phyloP scores from a whole-genome alignment of 2,329 filamentous ascomycete species.

The Albophoma yamanashiensis region DNA sequence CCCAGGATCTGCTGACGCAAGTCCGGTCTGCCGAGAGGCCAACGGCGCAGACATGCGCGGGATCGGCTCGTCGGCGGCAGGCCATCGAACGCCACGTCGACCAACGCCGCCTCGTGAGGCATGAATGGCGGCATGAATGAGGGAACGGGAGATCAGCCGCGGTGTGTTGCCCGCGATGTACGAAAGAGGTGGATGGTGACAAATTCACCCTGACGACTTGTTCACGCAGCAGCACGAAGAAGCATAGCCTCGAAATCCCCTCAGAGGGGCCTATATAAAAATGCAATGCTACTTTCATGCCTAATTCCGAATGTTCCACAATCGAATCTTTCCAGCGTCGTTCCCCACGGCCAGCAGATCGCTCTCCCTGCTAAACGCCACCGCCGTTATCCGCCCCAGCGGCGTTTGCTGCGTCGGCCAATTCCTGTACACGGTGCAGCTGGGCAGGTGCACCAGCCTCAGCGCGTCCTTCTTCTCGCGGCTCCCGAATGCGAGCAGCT shows the following conservation, averaged over 20 bases:
- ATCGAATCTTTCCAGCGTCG: constrained; percentile 73
- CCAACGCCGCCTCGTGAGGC: not conserved
- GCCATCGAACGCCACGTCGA: not conserved
- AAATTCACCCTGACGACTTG: not conserved
- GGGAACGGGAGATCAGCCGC: not conserved
- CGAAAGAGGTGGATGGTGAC: not conserved
- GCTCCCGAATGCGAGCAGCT: constrained; percentile 79
- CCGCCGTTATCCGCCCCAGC: constrained; percentile 67
- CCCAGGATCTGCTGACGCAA: not conserved
- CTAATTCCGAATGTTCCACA: constrained; percentile 79
- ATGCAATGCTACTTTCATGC: not conserved
- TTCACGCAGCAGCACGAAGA: not conserved
- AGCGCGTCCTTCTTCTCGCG: constrained; percentile 82
- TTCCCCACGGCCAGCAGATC: constrained; percentile 77
- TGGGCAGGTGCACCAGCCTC: constrained; percentile 78
- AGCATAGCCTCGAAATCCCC: not conserved
- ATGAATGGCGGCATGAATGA: not conserved
- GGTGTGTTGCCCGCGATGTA: not conserved
- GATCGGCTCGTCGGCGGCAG: not conserved
- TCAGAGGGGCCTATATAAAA: not conserved
- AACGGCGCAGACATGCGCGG: not conserved
- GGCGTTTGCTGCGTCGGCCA: constrained; percentile 92
- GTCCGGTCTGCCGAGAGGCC: not conserved
- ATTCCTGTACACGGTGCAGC: constrained; percentile 89
- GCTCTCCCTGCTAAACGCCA: constrained; percentile 56